Conservation (phyloP, 2,329 filamentous ascomycete genomes). For the Aspergillus ibericus region DNA sequence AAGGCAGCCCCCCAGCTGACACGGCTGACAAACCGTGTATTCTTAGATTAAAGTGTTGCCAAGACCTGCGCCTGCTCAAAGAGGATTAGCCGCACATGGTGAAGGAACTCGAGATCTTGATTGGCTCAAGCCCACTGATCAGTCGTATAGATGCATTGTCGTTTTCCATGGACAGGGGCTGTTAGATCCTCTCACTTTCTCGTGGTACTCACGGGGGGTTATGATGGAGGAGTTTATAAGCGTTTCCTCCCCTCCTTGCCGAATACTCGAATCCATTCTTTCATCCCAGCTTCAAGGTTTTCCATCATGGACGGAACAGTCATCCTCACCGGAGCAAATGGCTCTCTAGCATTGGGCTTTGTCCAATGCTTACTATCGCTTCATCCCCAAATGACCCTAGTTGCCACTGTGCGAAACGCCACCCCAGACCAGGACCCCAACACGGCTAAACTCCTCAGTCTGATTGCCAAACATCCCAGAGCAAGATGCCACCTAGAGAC, state of each 20-base stretch:
- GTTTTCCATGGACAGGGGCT: no score
- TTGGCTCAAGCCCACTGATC: not conserved
- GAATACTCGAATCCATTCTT: not conserved
- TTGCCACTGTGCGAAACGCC: conserved; percentile 34
- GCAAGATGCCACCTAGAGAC: conserved; percentile 30
- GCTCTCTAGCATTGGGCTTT: conserved; percentile 33
- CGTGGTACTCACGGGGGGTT: not conserved
- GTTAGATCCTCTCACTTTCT: not conserved
- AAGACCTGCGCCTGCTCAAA: conserved; percentile 7
- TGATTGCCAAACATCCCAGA: conserved; percentile 21
- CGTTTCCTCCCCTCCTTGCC: not conserved
- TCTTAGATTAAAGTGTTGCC: not conserved
- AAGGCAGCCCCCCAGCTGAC: not conserved
- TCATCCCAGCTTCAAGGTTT: not conserved
- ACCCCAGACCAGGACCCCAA: conserved; percentile 27
- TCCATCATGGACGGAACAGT: conserved; percentile 25
- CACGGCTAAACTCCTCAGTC: conserved; percentile 24
- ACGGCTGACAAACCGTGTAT: not conserved
- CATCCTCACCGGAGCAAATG: conserved; percentile 33
- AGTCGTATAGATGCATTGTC: not conserved
- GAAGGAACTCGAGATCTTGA: not conserved
- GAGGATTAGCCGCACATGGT: not conserved
- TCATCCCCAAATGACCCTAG: conserved; percentile 23
- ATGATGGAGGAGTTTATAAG: not conserved
- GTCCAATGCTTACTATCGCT: conserved; percentile 25